Evolutionary conservation across 1,284 basidiomycete genomes (phyloP), one percentile per base, ranked within the genome.

Genomic region (Serendipita sp.): DNA sequence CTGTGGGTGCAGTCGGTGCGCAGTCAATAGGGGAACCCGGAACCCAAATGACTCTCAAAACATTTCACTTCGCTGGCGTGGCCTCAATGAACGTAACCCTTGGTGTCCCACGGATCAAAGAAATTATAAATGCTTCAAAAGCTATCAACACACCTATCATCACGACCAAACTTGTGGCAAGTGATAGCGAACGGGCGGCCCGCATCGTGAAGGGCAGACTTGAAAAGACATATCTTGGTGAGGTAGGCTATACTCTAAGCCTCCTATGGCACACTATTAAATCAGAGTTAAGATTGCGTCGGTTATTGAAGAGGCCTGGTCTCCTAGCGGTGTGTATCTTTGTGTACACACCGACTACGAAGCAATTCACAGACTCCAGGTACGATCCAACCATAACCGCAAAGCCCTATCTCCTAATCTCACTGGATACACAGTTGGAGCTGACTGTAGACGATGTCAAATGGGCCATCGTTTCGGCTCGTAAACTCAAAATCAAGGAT

Each of bases 71-170:
- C 76, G 96, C 96, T 70, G 96, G 96, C 79, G 94, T 99, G 67
- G 96, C 96, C 10, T 96, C 94, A 41, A 99, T 99, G 96, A 99
- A 98, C 76, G 93, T 99, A 68, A 99, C 96, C 0, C 84, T 99
- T 45, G 96, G 96, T 79, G 96, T 99, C 10, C 96, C 96, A 26
- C 94, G 96, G 73, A 99, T 99, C 77, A 99, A 99, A 75, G 96
- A 99, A 74, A 99, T 99, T 70, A 99, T 99, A 79, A 99, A 99
- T 69, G 96, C 94, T 2, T 92, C 95, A 45, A 99, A 98, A 75
- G 75, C 80, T 53, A 99, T 99, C 75, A 95, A 91, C 69, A 99
- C 96, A 2, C 96, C 96, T 1, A 98, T 99, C 72, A 99, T 99
- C 72, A 94, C 93, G 65, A 96, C 93, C 68, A 93, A 91, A 72